Evolutionary conservation across 2,329 filamentous ascomycete genomes (phyloP).

Genomic region (Verticillium nonalfalfae): DNA sequence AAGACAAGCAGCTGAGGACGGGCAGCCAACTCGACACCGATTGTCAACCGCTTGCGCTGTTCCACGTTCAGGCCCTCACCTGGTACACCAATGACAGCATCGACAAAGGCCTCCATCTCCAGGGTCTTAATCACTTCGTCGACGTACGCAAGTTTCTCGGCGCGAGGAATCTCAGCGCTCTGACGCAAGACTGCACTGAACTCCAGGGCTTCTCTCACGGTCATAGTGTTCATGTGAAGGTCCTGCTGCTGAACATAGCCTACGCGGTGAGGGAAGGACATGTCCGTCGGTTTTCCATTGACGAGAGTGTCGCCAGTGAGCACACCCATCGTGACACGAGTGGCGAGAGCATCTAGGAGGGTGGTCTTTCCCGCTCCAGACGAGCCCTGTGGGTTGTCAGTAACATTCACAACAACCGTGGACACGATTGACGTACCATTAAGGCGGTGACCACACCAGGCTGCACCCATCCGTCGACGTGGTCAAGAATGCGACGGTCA

Average conservation of each 20-base stretch:
- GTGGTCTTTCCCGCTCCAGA: conserved; percentile 74
- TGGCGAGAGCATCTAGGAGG: conserved; percentile 65
- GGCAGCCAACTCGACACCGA: conserved; percentile 69
- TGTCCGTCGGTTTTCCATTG: conserved; percentile 57
- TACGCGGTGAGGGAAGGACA: conserved; percentile 63
- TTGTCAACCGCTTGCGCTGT: conserved; percentile 55
- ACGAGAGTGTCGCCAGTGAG: conserved; percentile 66
- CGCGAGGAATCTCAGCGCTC: conserved; percentile 43
- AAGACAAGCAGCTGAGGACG: conserved; percentile 68
- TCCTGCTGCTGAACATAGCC: conserved; percentile 71
- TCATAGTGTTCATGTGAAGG: conserved; percentile 61
- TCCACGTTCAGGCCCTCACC: conserved; percentile 47
- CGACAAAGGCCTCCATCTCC: conserved; percentile 55
- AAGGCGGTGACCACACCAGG: conserved; percentile 68
- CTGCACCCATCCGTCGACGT: conserved; percentile 73
- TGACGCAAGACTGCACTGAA: conserved; percentile 65
- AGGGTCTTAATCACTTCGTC: conserved; percentile 22
- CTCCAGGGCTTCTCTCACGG: conserved; percentile 60
- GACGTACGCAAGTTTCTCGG: conserved; percentile 20
- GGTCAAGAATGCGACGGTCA: conserved; percentile 57
- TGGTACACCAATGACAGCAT: conserved; percentile 62
- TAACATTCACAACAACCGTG: not conserved
- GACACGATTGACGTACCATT: conserved; percentile 43
- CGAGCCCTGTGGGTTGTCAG: conserved; percentile 40
- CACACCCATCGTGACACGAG: conserved; percentile 67